Evolutionary conservation across 2,329 filamentous ascomycete genomes (phyloP), one percentile per base, ranked within the genome.

Genomic region (Emmonsiellopsis sp.): DNA sequence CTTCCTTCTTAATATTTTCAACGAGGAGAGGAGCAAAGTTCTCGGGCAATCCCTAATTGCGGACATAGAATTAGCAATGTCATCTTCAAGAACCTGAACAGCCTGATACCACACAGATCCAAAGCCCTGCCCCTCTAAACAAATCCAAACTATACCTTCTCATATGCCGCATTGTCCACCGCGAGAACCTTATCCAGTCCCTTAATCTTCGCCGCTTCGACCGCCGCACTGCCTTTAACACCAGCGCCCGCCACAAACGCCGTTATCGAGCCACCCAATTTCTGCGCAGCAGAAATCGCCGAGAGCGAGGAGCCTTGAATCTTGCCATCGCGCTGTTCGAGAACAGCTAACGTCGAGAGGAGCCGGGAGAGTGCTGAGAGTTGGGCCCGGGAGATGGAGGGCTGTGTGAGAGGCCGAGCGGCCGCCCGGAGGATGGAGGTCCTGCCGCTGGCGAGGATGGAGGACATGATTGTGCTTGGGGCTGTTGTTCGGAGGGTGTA

Each of bases 1-100:
- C 88, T 56, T 88, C 91, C 69, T 93, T 93, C 76, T 95, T 95
- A 72, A 97, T 92, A 72, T 97, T 98, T 71, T 97, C 92, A 50
- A 90, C 87, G 42, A 98, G 78, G 46, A 98, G 77, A 53, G 90
- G 87, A n/a, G 92, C 93, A 67, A 82, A 97, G 77, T 88, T 96
- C 75, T 98, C 93, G 51, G 93, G 84, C 2, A 98, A 81, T 49
- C 90, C 89, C 88, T 90, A 60, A 32, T 49, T 42, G 52, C 44
- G 37, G 14, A 27, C 11, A 37, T 17, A 21, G n/a, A 9, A 27
- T 49, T 49, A 49, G 46, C 36, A 39, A 10, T 39, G 36, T 1
- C 9, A 39, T n/a, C 36, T 39, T 39, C 21, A 27, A 43, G 39
- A 46, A 50, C 8, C 33, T 11, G 44, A 8, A 14, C 32, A 47